These are phyloP conservation scores for Trebouxiophyceae sp. DNA, from an alignment of 163 green algal species.

Conservation along the genomic window DNA sequence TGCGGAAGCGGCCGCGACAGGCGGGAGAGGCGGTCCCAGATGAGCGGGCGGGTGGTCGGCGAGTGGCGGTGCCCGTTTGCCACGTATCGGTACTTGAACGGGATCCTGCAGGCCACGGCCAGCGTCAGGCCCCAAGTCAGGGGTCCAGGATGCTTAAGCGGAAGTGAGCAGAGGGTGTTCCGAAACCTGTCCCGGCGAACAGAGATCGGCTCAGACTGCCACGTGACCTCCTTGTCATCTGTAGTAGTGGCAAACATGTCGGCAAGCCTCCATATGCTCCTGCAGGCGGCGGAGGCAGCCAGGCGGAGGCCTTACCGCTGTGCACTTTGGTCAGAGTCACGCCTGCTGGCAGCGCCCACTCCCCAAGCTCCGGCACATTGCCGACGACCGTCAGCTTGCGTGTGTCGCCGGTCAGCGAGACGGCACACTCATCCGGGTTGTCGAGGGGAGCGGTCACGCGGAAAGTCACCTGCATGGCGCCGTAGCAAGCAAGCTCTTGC, in stretches of 20 bases:
- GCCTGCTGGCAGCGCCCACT: background rate
- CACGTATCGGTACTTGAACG: slow-evolving; percentile 28
- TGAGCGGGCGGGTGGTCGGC: slow-evolving; percentile 36
- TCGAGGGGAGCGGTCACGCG: background rate
- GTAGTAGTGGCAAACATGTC: background rate
- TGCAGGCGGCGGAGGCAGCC: too few relatives aligned
- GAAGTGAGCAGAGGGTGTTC: too few relatives aligned
- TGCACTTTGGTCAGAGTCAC: background rate
- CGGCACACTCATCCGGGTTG: background rate
- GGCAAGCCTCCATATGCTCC: too few relatives aligned
- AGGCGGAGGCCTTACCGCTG: background rate
- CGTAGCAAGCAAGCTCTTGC: too few relatives aligned
- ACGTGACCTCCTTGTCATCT: background rate
- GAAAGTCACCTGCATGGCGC: background rate
- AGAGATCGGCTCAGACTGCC: background rate
- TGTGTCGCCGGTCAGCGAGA: background rate
- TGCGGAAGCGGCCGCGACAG: background rate
- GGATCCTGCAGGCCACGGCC: slow-evolving; percentile 30
- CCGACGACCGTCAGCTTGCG: slow-evolving; percentile 3
- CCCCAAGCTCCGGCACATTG: slow-evolving; percentile 5
- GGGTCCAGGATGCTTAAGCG: too few relatives aligned
- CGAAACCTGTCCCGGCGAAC: background rate
- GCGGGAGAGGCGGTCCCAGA: slow-evolving; percentile 25
- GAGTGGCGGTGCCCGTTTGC: slow-evolving; percentile 39
- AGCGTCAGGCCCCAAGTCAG: too few relatives aligned